Percentiles rank a stretch among this genome's conserved stretches.
phyloP scores from a whole-genome alignment of 2,329 filamentous ascomycete species.

The Botryotinia narcissicola region DNA sequence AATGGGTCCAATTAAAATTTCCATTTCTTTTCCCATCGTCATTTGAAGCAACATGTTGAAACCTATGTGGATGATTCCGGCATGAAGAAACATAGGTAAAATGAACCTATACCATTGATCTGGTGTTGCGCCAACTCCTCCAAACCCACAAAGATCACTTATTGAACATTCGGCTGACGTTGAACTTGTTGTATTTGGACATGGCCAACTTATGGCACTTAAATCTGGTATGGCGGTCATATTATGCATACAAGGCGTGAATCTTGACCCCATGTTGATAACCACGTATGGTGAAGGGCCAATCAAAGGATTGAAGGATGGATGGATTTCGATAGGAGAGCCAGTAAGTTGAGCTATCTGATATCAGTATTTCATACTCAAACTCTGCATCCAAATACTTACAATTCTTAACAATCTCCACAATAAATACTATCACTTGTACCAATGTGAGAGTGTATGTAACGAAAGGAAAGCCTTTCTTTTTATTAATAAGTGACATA shows the following conservation, averaged over 20 bases:
- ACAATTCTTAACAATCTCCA: constrained; percentile 83
- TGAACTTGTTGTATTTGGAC: constrained; percentile 72
- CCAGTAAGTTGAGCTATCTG: constrained; percentile 68
- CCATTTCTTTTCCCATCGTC: constrained; percentile 89
- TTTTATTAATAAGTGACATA: constrained; percentile 44
- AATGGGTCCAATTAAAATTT: constrained; percentile 81
- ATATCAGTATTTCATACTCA: constrained; percentile 20
- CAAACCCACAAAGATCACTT: constrained; percentile 79
- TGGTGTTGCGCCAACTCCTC: constrained; percentile 53
- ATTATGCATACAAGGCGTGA: constrained; percentile 92
- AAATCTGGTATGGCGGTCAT: constrained; percentile 61
- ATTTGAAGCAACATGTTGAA: constrained; percentile 94
- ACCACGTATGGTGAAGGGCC: constrained; percentile 86
- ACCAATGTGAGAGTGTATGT: constrained; percentile 75
- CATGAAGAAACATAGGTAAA: constrained; percentile 90
- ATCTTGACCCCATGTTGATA: constrained; percentile 96
- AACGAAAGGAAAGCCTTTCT: constrained; percentile 64
- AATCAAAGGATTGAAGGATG: constrained; percentile 94
- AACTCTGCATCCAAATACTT: constrained; percentile 39
- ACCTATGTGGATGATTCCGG: constrained; percentile 87
- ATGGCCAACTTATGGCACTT: constrained; percentile 63
- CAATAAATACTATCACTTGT: constrained; percentile 85
- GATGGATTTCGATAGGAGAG: constrained; percentile 55
- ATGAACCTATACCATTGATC: constrained; percentile 99
- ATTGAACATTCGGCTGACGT: constrained; percentile 65